Evolutionary conservation across 306 rosid genomes (phyloP), one percentile per base, ranked within the genome.

Genomic region (Corylus heterophylla): DNA sequence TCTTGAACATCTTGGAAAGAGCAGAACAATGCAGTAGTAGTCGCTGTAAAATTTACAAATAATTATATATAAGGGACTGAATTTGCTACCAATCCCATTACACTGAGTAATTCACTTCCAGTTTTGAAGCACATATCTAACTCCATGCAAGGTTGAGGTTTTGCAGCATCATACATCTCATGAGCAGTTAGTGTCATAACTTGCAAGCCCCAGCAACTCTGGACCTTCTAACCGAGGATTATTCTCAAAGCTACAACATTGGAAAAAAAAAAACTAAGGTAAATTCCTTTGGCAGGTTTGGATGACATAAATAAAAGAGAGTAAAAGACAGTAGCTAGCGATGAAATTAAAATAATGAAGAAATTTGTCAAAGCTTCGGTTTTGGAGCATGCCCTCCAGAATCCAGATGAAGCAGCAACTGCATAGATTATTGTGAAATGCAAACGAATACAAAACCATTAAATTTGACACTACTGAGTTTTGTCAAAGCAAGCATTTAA

Each of bases 211-310:
- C 89, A 91, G 78, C 90, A 94, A 85, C 86, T 94, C 97, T 12
- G 98, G 97, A 64, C 97, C 97, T 89, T 92, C 98, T 79, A 94
- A 83, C 48, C 97, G 90, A 68, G 85, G 97, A 86, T 94, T 94
- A 68, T 92, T 89, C 84, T 89, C 94, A 76, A 94, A 94, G 93
- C 97, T 94, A 75, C 86, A 88, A 7, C 35, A 82, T 78, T 55
- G 63, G 81, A 78, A 22, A 22, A 22, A 22, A 84, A 76, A 84
- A 73, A 75, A 69, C n/a, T 75, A 54, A 22, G 61, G 20, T 84
- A 67, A 44, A 78, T 54, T 73, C 85, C 75, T 16, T 50, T 39
- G 31, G 67, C n/a, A 12, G 56, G 58, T 54, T 55, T 71, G 22
- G 4, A 44, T 10, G 59, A 52, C 4, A 13, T 62, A 63, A 42